A percentile compares a stretch with the other conserved stretches of the same genome.
Evolutionary conservation across 768 basidiomycete genomes (phyloP).

Genomic region (Amylocystis lapponica): DNA sequence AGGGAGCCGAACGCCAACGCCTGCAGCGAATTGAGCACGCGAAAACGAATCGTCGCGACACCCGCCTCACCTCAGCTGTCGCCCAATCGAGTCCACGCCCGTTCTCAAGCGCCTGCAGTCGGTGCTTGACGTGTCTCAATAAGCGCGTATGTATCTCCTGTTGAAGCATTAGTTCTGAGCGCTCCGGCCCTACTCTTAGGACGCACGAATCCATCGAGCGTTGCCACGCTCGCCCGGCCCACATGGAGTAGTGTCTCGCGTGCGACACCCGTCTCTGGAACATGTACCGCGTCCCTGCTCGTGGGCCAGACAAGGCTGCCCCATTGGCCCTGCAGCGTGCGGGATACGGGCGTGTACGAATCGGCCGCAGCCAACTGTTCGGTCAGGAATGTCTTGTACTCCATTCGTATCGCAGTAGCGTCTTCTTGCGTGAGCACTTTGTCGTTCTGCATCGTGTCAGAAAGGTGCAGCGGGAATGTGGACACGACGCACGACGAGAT

Average conservation of each 20-base stretch:
- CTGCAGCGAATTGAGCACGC: slow-evolving; percentile 32
- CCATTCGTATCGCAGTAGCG: slow-evolving; percentile 44
- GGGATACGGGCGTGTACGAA: slow-evolving; percentile 42
- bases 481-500: slow-evolving; percentile 53
- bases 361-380: slow-evolving; percentile 47
- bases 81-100: slow-evolving; percentile 83
- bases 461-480: background rate
- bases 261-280: slow-evolving; percentile 67
- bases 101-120: slow-evolving; percentile 61
- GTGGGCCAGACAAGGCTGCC: slow-evolving; percentile 52
- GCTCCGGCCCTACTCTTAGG: background rate
- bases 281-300: slow-evolving; percentile 40
- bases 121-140: slow-evolving; percentile 71
- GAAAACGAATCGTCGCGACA: no score
- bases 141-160: slow-evolving; percentile 79
- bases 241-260: slow-evolving; percentile 45
- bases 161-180: background rate
- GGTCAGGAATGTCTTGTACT: slow-evolving; percentile 62
- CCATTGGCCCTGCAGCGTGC: slow-evolving; percentile 72
- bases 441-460: slow-evolving; percentile 28
- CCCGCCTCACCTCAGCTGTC: slow-evolving; percentile 71
- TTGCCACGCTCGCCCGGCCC: slow-evolving; percentile 62
- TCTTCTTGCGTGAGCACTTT: slow-evolving; percentile 46
- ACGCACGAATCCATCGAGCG: slow-evolving; percentile 61
- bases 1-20: slow-evolving; percentile 86